Conservation (phyloP, 208 protist species). For the Novymonas esmeraldas region DNA sequence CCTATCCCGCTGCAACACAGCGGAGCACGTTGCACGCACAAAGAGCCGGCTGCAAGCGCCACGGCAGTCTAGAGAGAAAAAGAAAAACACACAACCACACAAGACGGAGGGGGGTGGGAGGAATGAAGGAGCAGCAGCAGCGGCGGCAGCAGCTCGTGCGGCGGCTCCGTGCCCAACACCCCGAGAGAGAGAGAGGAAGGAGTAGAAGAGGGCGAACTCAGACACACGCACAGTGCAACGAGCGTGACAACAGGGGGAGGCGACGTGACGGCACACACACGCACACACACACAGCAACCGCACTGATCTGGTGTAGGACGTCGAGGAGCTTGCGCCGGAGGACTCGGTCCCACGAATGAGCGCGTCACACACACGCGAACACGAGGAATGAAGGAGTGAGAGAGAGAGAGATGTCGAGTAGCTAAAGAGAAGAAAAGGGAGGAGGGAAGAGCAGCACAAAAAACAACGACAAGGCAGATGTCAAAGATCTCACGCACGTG, state of each 20-base stretch:
- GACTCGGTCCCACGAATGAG: too few species aligned
- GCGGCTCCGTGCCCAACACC: neutral
- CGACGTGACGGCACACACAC: neutral
- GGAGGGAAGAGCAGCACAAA: too few species aligned
- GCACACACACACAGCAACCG: too few species aligned
- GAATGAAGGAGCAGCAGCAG: neutral
- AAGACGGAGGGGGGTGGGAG: neutral
- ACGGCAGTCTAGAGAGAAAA: too few species aligned
- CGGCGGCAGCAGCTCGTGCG: neutral
- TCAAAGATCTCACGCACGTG: too few species aligned
- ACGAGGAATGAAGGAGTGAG: neutral
- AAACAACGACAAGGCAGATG: too few species aligned
- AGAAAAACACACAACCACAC: neutral
- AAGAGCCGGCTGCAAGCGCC: too few species aligned
- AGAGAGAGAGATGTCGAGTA: neutral
- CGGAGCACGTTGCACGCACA: neutral
- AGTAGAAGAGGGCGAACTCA: neutral
- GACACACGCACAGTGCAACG: neutral
- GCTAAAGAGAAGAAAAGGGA: neutral
- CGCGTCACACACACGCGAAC: neutral
- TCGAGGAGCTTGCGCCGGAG: too few species aligned
- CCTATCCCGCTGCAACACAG: too few species aligned
- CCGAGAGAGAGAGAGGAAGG: too few species aligned
- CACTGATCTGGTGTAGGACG: too few species aligned
- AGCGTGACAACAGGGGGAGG: neutral